These are phyloP conservation scores for Clonostachys solani DNA, from an alignment of 2,329 filamentous ascomycete genomes.

Conservation along the genomic window DNA sequence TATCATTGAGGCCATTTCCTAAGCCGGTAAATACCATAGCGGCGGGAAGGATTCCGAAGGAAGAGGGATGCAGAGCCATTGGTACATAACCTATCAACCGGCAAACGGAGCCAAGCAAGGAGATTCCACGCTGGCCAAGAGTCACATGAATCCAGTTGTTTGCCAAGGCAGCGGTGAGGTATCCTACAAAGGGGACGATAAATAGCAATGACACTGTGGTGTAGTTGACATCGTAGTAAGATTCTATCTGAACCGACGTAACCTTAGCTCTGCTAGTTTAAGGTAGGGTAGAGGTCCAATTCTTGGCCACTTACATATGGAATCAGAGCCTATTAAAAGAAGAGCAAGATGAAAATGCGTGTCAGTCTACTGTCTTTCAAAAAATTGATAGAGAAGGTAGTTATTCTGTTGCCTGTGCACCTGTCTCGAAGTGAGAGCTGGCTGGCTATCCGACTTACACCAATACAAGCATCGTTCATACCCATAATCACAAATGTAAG, in stretches of 20 bases:
- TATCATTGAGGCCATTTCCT: constrained; percentile 65
- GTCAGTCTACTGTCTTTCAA: background rate
- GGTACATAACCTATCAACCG: constrained; percentile 63
- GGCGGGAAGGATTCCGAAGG: constrained; percentile 29
- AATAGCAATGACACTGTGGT: constrained; percentile 63
- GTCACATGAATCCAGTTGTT: constrained; percentile 63
- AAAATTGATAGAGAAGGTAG: no score
- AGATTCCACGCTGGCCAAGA: constrained; percentile 68
- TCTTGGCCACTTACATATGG: constrained; percentile 33
- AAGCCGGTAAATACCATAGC: constrained; percentile 47
- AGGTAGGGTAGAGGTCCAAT: background rate
- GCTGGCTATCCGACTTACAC: constrained; percentile 34
- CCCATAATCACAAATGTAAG: constrained; percentile 63
- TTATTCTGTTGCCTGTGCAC: no score
- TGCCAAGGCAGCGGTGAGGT: constrained; percentile 55
- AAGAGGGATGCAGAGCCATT: constrained; percentile 56
- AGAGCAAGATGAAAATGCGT: constrained; percentile 6
- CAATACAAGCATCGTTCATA: constrained; percentile 63
- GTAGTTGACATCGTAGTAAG: constrained; percentile 58
- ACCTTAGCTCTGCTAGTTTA: background rate
- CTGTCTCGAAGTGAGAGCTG: background rate
- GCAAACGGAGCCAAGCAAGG: constrained; percentile 57
- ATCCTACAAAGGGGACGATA: constrained; percentile 62
- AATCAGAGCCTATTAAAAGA: constrained; percentile 34
- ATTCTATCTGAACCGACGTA: constrained; percentile 41